phyloP scores from a whole-genome alignment of 106 monocot genomes.

The Dactylorhiza incarnata region DNA sequence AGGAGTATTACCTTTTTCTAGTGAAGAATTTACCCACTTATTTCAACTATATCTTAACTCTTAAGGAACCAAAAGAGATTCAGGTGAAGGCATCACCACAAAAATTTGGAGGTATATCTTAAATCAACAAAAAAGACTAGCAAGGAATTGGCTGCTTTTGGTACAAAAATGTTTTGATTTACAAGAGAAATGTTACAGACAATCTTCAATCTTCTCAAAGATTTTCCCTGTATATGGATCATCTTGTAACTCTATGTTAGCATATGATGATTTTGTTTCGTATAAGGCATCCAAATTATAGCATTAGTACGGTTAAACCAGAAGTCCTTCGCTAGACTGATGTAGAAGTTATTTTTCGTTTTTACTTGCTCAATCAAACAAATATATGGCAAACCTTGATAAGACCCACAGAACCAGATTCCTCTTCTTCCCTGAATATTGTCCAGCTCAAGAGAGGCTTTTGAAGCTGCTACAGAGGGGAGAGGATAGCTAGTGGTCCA shows the following conservation, averaged over 20 bases:
- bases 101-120: too few relatives aligned
- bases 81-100: too few relatives aligned
- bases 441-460: slow-evolving; percentile 66
- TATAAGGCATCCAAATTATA: neutral
- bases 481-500: slow-evolving; percentile 74
- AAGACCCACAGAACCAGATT: slow-evolving; percentile 94
- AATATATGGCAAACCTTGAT: slow-evolving; percentile 38
- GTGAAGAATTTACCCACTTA: too few relatives aligned
- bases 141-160: neutral
- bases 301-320: neutral
- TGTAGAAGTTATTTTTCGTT: neutral
- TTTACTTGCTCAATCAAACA: neutral
- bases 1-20: too few relatives aligned
- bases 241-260: neutral
- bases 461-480: slow-evolving; percentile 79
- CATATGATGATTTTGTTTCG: neutral
- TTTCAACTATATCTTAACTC: too few relatives aligned
- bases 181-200: neutral
- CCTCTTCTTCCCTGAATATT: slow-evolving; percentile 71
- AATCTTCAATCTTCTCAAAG: too few relatives aligned
- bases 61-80: too few relatives aligned
- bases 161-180: neutral
- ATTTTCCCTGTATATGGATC: neutral
- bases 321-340: neutral
- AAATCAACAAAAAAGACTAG: too few relatives aligned